These are phyloP conservation scores for Diplocarpon mali DNA, from an alignment of 2,329 filamentous ascomycete species.

Conservation along the genomic window DNA sequence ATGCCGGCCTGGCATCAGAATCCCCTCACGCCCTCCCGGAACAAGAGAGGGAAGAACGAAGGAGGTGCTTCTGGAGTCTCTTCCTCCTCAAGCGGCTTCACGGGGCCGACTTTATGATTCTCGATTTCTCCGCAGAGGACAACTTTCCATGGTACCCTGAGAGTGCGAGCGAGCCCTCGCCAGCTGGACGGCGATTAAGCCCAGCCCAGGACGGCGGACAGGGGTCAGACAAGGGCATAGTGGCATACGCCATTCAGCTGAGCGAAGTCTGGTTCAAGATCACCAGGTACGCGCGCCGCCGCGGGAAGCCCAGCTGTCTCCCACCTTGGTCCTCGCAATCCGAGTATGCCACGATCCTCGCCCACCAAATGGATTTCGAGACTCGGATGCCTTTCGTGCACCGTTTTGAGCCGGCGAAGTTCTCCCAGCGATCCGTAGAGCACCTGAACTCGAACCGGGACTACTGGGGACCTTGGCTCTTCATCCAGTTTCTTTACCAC, in stretches of 20 bases:
- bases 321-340: conserved; percentile 40
- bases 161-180: conserved; percentile 25
- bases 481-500: conserved; percentile 41
- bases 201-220: conserved; percentile 19
- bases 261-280: conserved; percentile 38
- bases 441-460: conserved; percentile 35
- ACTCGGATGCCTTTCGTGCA: conserved; percentile 39
- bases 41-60: conserved; percentile 22
- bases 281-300: conserved; percentile 35
- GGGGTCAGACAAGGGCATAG: conserved; percentile 29
- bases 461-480: conserved; percentile 43
- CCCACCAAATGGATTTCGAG: conserved; percentile 40
- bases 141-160: conserved; percentile 31
- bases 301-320: conserved; percentile 33
- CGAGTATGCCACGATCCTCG: conserved; percentile 39
- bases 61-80: conserved; percentile 28
- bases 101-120: conserved; percentile 30
- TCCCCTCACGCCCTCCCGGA: conserved; percentile 10
- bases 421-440: conserved; percentile 32
- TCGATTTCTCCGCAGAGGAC: conserved; percentile 29
- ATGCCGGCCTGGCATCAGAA: conserved; percentile 33
- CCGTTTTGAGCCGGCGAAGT: conserved; percentile 38
- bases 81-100: conserved; percentile 26
- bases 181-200: conserved; percentile 11
- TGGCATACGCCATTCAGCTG: conserved; percentile 35